Evolutionary conservation across 768 basidiomycete genomes (phyloP), one percentile per base, ranked within the genome.

Genomic region (Kwoniella mangroviensis): DNA sequence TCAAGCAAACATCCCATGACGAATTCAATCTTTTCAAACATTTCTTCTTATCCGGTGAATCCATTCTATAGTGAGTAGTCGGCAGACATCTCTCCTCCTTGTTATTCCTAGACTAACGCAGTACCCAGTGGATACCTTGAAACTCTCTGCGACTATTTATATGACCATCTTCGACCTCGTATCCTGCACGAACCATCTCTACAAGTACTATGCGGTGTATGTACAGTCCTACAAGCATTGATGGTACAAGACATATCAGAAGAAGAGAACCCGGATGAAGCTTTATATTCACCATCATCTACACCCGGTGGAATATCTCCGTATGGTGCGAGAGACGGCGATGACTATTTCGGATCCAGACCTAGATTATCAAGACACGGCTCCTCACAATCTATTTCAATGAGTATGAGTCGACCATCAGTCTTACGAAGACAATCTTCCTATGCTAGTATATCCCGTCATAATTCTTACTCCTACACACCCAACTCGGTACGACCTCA

Each of bases 121-220:
- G 22, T 10, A 15, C 7, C 2, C 60, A 98, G 94, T 78, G 87
- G 89, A 69, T 98, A 93, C 84, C 87, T 99, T 24, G 94, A 97
- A 84, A 90, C 87, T 2, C 87, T 98, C 0, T 98, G 94, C 74
- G 96, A 98, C 83, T 88, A 93, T 75, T 88, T 99, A 42, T 97
- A 95, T 80, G 97, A 98, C 80, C 93, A 95, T 73, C 88, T 99
- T 1, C 91, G 96, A 1, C 97, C 96, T 5, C 90, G 95, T 4
- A 98, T 99, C 71, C 87, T 98, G 2, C 95, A 98, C 75, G 96
- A 98, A 78, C 90, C 91, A 0, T 89, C 91, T 4, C 88, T 99
- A 56, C 90, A 90, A 1, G 90, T 89, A 0, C 88, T 99, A 1
- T 95, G 94, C 80, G 92, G 95, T 81, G 93, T 98, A 26, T 99